Evolutionary conservation across 176 grass and related monocot genomes (phyloP).

Genomic region (Carex littledalei): DNA sequence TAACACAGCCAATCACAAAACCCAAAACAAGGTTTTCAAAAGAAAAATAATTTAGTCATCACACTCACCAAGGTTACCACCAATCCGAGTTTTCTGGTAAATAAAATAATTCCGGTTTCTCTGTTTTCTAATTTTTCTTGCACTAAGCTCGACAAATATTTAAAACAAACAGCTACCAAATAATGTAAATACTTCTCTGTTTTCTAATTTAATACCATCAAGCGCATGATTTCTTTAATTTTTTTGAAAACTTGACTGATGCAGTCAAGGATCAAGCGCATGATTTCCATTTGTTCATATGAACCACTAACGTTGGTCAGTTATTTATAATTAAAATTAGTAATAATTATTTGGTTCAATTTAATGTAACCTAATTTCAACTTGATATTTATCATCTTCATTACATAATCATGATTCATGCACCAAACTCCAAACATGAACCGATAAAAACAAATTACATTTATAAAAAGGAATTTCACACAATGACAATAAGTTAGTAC

Average conservation of each 20-base stretch:
- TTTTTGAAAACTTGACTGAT: too few species aligned
- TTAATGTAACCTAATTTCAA: not conserved
- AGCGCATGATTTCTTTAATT: not conserved
- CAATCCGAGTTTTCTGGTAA: conserved; percentile 9
- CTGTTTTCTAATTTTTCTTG: not conserved
- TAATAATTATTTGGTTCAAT: not conserved
- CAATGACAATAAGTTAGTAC: not conserved
- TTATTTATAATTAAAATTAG: not conserved
- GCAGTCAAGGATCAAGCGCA: not conserved
- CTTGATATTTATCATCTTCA: not conserved
- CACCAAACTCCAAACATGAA: not conserved
- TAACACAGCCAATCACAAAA: not conserved
- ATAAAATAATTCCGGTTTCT: not conserved
- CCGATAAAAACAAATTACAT: not conserved
- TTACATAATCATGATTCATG: not conserved
- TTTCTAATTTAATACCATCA: not conserved
- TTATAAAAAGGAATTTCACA: not conserved
- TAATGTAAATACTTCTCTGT: not conserved
- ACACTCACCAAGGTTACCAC: conserved; percentile 13
- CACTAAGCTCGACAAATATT: not conserved
- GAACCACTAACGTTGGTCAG: not conserved
- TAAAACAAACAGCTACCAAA: not conserved
- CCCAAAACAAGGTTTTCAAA: not conserved
- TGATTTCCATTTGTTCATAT: not conserved
- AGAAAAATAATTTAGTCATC: not conserved